phyloP scores from a whole-genome alignment of 1,284 basidiomycete species.

The Porodaedalea pini region DNA sequence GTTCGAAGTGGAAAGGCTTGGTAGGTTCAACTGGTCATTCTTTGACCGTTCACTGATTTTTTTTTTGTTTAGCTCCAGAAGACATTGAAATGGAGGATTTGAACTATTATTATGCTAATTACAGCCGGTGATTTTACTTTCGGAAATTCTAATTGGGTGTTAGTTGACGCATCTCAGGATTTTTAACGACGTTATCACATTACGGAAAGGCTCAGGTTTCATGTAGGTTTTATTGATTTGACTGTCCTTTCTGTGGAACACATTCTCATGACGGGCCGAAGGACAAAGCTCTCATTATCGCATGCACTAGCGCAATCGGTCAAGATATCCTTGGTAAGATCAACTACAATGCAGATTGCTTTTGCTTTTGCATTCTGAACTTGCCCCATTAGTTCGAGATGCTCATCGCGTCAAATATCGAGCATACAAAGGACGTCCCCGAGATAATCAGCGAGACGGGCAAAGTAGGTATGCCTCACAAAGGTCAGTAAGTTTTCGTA shows the following conservation, averaged over 20 bases:
- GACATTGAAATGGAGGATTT: slow-evolving; percentile 94
- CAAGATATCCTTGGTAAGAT: slow-evolving; percentile 81
- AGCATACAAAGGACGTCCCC: slow-evolving; percentile 95
- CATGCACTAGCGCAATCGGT: slow-evolving; percentile 95
- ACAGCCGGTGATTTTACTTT: slow-evolving; percentile 71
- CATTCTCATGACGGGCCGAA: slow-evolving; percentile 32
- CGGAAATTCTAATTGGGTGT: slow-evolving; percentile 14
- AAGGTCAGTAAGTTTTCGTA: slow-evolving; percentile 41
- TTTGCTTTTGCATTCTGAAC: not conserved
- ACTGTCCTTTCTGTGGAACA: slow-evolving; percentile 19
- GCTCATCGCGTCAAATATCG: slow-evolving; percentile 89
- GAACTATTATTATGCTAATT: slow-evolving; percentile 96
- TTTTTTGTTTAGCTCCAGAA: slow-evolving; percentile 54
- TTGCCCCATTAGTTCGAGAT: slow-evolving; percentile 70
- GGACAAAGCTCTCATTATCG: slow-evolving; percentile 94
- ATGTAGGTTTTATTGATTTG: slow-evolving; percentile 58
- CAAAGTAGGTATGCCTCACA: slow-evolving; percentile 86
- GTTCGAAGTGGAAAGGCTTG: slow-evolving; percentile 87
- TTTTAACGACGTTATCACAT: slow-evolving; percentile 97
- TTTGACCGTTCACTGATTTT: not conserved
- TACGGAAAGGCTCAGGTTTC: slow-evolving; percentile 91
- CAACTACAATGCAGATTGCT: no score
- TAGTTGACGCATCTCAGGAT: slow-evolving; percentile 52
- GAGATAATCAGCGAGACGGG: slow-evolving; percentile 92
- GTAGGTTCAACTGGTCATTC: slow-evolving; percentile 37